Evolutionary conservation across 768 basidiomycete species (phyloP).

Genomic region (Mycena floridula): DNA sequence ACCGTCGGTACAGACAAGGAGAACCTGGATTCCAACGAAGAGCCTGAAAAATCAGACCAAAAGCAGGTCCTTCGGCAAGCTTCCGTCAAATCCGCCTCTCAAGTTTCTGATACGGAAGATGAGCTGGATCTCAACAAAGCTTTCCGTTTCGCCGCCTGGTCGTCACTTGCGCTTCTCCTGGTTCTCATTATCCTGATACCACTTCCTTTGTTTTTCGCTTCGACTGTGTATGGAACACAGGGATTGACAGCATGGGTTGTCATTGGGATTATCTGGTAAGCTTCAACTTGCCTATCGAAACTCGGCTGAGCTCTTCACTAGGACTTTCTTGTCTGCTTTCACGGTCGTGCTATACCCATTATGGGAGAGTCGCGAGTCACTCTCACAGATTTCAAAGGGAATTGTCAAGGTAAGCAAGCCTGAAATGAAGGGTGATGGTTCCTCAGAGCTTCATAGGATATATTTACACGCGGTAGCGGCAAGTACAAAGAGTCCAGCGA

Average conservation of each 20-base stretch:
- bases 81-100: constrained; percentile 30
- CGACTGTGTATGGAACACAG: constrained; percentile 56
- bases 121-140: constrained; percentile 74
- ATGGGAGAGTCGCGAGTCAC: constrained; percentile 71
- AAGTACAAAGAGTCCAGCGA: no score
- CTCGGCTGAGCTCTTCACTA: no score
- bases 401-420: no score
- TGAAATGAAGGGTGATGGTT: no score
- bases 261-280: constrained; percentile 81
- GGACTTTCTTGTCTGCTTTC: constrained; percentile 68
- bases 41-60: constrained; percentile 13
- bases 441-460: no score
- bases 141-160: constrained; percentile 75
- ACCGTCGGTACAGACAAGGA: constrained; percentile 23
- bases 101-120: constrained; percentile 33
- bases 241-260: constrained; percentile 79
- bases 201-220: constrained; percentile 80
- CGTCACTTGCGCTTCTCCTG: constrained; percentile 47
- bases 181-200: constrained; percentile 61
- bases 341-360: constrained; percentile 81
- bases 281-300: no score
- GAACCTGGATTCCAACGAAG: constrained; percentile 35
- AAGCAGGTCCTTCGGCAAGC: constrained; percentile 14
- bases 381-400: constrained; percentile 53
- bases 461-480: no score